Conservation (phyloP, 129 eudicot species). For the Chrysanthemum lavandulifolium region DNA sequence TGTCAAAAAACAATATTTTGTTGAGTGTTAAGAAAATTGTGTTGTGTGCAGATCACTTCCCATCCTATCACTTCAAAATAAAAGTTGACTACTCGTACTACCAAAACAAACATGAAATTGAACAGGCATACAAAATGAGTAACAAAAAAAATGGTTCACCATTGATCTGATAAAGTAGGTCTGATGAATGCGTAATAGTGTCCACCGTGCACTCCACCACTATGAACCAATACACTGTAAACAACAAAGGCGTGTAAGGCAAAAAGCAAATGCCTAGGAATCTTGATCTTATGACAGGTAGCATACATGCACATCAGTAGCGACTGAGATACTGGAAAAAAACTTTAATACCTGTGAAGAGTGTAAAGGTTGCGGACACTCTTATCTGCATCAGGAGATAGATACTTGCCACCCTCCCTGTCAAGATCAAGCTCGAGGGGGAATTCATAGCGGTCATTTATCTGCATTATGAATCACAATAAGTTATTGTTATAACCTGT, state of each 20-base stretch:
- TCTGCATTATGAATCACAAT: conserved; percentile 45
- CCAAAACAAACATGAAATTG: conserved; percentile 2
- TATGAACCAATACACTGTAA: conserved; percentile 94
- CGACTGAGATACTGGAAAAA: neutral
- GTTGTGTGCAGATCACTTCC: too few species aligned
- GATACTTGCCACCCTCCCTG: conserved; percentile 81
- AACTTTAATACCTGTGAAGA: conserved; percentile 72
- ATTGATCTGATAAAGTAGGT: conserved; percentile 86
- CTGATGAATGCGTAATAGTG: conserved; percentile 91
- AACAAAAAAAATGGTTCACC: conserved; percentile 35
- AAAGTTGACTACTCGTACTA: neutral
- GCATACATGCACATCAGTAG: neutral
- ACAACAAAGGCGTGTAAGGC: conserved; percentile 1
- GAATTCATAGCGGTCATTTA: conserved; percentile 93
- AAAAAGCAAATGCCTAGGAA: conserved; percentile 1
- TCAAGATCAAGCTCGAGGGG: conserved; percentile 96
- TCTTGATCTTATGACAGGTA: neutral
- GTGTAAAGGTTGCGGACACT: conserved; percentile 92
- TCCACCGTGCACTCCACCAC: conserved; percentile 99
- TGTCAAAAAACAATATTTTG: too few species aligned
- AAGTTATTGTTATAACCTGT: neutral
- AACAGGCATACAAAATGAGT: neutral
- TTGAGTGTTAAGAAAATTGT: too few species aligned
- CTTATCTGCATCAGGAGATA: conserved; percentile 94
- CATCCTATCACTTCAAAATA: neutral